These are phyloP conservation scores for Annona squamosa DNA, from an alignment of 164 flowering plant genomes.

Conservation along the genomic window DNA sequence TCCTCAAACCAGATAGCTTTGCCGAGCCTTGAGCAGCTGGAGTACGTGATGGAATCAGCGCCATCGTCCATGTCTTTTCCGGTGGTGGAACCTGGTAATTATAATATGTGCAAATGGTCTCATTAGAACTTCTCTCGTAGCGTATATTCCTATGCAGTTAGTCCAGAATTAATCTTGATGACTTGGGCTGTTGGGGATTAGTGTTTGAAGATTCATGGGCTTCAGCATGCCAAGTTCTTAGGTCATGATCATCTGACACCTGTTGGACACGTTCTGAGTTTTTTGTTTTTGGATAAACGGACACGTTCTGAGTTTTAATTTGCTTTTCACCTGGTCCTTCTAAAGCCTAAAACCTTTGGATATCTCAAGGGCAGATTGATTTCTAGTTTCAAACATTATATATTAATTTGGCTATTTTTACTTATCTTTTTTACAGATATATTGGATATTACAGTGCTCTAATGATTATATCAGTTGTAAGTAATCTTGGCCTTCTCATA, in stretches of 20 bases:
- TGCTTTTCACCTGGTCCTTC: too few relatives aligned
- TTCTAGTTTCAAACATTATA: too few relatives aligned
- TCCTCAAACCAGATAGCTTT: neutral
- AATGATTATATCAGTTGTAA: too few relatives aligned
- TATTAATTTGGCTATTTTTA: too few relatives aligned
- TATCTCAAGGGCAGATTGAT: too few relatives aligned
- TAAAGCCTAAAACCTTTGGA: too few relatives aligned
- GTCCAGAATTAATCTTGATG: neutral
- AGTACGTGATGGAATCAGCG: neutral
- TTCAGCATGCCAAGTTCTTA: neutral
- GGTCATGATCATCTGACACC: neutral
- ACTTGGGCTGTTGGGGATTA: neutral
- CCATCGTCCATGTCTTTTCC: neutral
- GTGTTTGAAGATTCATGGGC: neutral
- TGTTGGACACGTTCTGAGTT: neutral
- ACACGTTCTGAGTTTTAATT: too few relatives aligned
- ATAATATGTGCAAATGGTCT: neutral
- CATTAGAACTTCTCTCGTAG: neutral
- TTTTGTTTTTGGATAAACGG: too few relatives aligned
- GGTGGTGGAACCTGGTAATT: neutral
- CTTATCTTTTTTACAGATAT: too few relatives aligned
- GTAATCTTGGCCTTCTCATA: too few relatives aligned
- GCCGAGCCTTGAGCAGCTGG: neutral
- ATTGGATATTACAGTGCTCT: too few relatives aligned
- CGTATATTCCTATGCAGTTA: neutral